Evolutionary conservation across 2,329 filamentous ascomycete genomes (phyloP).

Genomic region (Rutstroemia sp.): DNA sequence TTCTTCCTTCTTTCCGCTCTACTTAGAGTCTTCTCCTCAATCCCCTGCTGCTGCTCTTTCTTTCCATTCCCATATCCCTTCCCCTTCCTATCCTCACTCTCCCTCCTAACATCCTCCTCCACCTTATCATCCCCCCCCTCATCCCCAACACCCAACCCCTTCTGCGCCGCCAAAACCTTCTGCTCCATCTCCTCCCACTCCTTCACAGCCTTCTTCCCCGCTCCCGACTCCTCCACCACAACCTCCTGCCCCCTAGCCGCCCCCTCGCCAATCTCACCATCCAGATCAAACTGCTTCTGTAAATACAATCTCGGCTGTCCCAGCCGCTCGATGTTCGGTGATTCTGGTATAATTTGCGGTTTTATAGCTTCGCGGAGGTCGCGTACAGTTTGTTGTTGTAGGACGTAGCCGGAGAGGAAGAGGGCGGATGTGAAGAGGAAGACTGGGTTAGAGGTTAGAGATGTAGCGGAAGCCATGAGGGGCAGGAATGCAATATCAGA

Average conservation of each 20-base stretch:
- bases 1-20: slow-evolving; percentile 39
- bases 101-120: slow-evolving; percentile 32
- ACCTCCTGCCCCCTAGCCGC: not conserved
- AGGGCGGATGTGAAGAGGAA: slow-evolving; percentile 72
- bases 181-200: not conserved
- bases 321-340: slow-evolving; percentile 19
- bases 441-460: slow-evolving; percentile 39
- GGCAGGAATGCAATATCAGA: not conserved
- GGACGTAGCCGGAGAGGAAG: slow-evolving; percentile 79
- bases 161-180: not conserved
- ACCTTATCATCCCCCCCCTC: slow-evolving; percentile 29
- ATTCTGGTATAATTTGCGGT: slow-evolving; percentile 18
- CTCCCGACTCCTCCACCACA: not conserved
- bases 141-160: not conserved
- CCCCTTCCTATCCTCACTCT: slow-evolving; percentile 18
- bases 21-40: slow-evolving; percentile 12
- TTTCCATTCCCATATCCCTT: not conserved
- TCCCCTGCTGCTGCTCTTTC: slow-evolving; percentile 9
- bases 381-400: slow-evolving; percentile 79
- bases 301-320: slow-evolving; percentile 17
- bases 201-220: not conserved
- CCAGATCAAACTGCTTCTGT: slow-evolving; percentile 12
- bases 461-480: slow-evolving; percentile 3
- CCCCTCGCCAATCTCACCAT: no score
- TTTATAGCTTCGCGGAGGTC: slow-evolving; percentile 66